These are phyloP conservation scores for Lolium rigidum DNA, from an alignment of 176 grass and related monocot species.

Conservation along the genomic window DNA sequence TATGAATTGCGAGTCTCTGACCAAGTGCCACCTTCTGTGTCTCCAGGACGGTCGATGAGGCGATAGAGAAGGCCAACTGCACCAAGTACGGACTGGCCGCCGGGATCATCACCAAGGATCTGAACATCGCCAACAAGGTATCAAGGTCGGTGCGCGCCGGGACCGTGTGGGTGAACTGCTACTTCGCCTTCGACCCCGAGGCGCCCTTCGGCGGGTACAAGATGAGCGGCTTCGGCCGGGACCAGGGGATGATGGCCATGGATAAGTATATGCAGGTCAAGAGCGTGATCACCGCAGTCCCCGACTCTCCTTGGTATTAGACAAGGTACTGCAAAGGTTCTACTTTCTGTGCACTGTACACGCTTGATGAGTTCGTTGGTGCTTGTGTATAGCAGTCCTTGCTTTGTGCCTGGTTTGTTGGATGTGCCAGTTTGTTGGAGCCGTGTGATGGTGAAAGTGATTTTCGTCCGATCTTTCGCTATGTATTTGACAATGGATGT, in stretches of 20 bases:
- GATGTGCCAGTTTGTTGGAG: not conserved
- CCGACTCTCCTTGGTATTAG: constrained; percentile 78
- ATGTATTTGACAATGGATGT: no score
- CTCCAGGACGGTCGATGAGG: constrained; percentile 72
- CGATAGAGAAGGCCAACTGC: constrained; percentile 79
- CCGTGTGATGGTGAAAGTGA: no score
- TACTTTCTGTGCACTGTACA: constrained; percentile 7
- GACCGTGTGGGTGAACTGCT: constrained; percentile 86
- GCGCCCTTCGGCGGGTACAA: constrained; percentile 83
- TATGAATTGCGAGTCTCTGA: not conserved
- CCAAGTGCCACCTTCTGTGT: not conserved
- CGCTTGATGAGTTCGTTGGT: not conserved
- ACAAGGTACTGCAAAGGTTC: not conserved
- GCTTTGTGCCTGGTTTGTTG: not conserved
- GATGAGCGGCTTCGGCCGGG: constrained; percentile 87
- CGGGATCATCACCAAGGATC: constrained; percentile 71
- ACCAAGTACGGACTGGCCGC: constrained; percentile 74
- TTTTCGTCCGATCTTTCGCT: no score
- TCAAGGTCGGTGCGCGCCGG: constrained; percentile 75
- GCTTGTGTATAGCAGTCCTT: not conserved
- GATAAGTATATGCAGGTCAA: constrained; percentile 89
- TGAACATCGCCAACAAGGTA: constrained; percentile 71
- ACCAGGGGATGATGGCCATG: constrained; percentile 73
- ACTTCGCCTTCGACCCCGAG: constrained; percentile 82
- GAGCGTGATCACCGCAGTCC: constrained; percentile 75